Evolutionary conservation across 2,329 filamentous ascomycete species (phyloP).

Genomic region (Sporothrix mexicana): DNA sequence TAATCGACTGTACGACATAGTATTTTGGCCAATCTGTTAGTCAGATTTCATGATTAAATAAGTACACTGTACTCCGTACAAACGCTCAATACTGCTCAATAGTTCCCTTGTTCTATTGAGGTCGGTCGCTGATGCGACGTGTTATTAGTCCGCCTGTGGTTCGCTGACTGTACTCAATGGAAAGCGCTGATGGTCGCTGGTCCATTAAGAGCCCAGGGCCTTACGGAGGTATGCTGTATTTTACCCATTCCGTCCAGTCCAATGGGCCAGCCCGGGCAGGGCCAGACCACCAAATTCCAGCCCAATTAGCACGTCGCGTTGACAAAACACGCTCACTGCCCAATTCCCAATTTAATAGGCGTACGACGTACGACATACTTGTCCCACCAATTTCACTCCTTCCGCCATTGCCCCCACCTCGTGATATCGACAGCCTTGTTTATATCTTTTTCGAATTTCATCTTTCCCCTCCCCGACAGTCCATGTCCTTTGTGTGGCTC

Average conservation of each 20-base stretch:
- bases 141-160: conserved; percentile 25
- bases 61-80: too few relatives aligned
- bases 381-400: not conserved
- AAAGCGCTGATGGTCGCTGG: not conserved
- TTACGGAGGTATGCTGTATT: not conserved
- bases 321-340: conserved; percentile 7
- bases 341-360: not conserved
- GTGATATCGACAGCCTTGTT: conserved; percentile 14
- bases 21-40: not conserved
- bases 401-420: not conserved
- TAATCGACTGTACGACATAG: not conserved
- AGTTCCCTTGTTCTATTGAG: too few relatives aligned
- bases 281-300: not conserved
- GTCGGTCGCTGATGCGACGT: not conserved
- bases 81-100: too few relatives aligned
- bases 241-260: not conserved
- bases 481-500: not conserved
- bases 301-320: conserved; percentile 22
- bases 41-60: not conserved
- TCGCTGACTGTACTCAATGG: conserved; percentile 15
- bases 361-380: too few relatives aligned
- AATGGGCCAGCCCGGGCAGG: not conserved
- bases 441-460: not conserved
- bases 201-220: not conserved
- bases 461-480: not conserved